Evolutionary conservation across 768 basidiomycete genomes (phyloP), one percentile per base, ranked within the genome.

Genomic region (Chalciporus pseudorubinellus): DNA sequence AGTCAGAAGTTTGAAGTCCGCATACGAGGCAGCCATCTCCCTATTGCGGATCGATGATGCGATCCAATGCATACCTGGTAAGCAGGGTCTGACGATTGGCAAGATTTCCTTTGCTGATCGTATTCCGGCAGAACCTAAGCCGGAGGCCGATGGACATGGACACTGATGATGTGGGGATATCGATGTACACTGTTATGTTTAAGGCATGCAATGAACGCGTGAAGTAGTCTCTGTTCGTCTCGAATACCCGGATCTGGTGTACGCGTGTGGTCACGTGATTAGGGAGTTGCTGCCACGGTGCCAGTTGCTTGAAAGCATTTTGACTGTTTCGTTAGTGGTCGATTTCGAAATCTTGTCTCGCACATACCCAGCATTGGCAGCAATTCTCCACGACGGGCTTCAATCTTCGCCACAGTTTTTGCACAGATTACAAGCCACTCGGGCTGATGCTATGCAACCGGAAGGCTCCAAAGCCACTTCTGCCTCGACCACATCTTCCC

Each of bases 1-100:
- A 74, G 89, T 98, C 59, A 92, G 90, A 74, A 95, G 92, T 66
- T 72, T 99, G 69, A 99, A 99, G 77, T 92, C 89, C 29, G 97
- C 97, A 29, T 91, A 95, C 58, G 95, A 98, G 69, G 95, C 95
- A 26, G 93, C 95, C 4, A 94, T 97, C 36, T 92, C 92, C 51
- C 74, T 98, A 53, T 74, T 99, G 68, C 82, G 97, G 54, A 98
- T 98, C 61, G 95, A 98, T 68, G 95, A 93, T 70, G 90, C 91
- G n/a, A 93, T 93, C 55, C 90, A 92, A 62, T 91, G 89, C 70
- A 78, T 88, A 42, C 88, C 90, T 53, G 91, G 90, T 90, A 60
- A 31, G 29, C 10, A 75, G 85, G 72, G 24, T 19, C 20, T 50
- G 39, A 22, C 14, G 36, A 44, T 40, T 36, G 31, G 28, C 59